Evolutionary conservation across 2,329 filamentous ascomycete genomes (phyloP), one percentile per base, ranked within the genome.

Genomic region (Fusarium gaditjirri): DNA sequence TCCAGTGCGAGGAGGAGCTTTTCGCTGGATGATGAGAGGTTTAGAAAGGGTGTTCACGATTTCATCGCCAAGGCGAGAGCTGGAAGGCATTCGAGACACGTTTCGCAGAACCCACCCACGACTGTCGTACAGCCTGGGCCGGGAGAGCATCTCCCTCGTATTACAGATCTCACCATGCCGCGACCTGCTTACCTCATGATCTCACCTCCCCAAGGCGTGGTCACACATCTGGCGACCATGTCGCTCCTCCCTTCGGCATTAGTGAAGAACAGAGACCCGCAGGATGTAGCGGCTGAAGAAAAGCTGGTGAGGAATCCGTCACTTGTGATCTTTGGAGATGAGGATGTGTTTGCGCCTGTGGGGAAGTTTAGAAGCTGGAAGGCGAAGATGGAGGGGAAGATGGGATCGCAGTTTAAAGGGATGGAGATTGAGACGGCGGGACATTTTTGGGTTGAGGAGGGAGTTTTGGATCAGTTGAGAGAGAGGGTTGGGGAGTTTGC

Each of bases 241-340:
- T 89, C 89, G 19, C 84, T 90, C 31, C 76, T 83, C 11, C 83
- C 83, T 75, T 72, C 78, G 0, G 68, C 78, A 12, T 53, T 73
- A 8, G 56, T 67, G 50, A 76, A 67, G 67, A 54, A 72, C 42
- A 74, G 74, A 66, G 73, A 77, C 67, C 63, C 72, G 5, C 70
- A 73, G 2, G 74, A 74, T 2, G 61, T 78, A 57, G 79, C 71
- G 3, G 84, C 85, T 3, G 88, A 91, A 61, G 81, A 82, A 56
- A 90, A 92, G 76, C 82, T 93, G 53, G 81, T 88, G 3, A 79
- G 81, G 4, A 86, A 91, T 75, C 85, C 86, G 2, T 92, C 92
- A 0, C 79, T 97, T 38, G 90, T 89, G 1, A 81, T 97, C 0
- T 97, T 91, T 77, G 95, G 95, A 3, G 89, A 91, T 55, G 84